Evolutionary conservation across 2,329 filamentous ascomycete genomes (phyloP), one percentile per base, ranked within the genome.

Genomic region (Thelonectria discophora): DNA sequence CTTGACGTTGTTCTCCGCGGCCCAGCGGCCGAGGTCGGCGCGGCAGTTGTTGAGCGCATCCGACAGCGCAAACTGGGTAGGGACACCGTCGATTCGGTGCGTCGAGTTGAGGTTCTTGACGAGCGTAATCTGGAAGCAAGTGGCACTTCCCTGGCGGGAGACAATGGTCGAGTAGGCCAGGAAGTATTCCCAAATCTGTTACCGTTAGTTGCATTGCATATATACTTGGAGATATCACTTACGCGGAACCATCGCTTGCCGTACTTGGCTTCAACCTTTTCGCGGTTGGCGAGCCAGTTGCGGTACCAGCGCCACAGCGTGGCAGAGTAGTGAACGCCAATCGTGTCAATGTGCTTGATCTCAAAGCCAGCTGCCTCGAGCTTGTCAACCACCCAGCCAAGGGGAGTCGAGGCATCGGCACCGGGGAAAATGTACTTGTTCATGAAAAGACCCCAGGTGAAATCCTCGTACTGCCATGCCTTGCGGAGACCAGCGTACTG

Each of bases 341-440:
- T 87, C 46, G 94, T 98, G 78, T 99, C 95, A 66, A 97, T 82
- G 69, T 84, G 83, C 89, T 97, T 98, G 78, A 98, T 82, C 80
- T 98, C 95, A 37, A 79, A 79, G 39, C 77, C 76, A 40, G 75
- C 90, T 59, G 86, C 89, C 82, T 99, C 95, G 18, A 97, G 86
- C 75, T 88, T 88, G 78, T 93, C 88, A 71, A 97, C 84, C 72
- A 95, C 92, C 80, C 90, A 95, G 70, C 92, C 93, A 50, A 99
- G 88, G 53, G 95, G 95, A 60, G 93, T 97, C 45, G 92, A 97
- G 54, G 95, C 95, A 76, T 98, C 95, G 53, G 95, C 95, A 76
- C 95, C 95, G 34, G 94, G 95, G 87, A 98, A 98, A 78, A 98
- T 86, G 80, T 98, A 97, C 84, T 97, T 97, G 89, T 98, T 98